These are phyloP conservation scores for Escallonia herrerae DNA, from an alignment of 129 eudicot genomes.

Conservation along the genomic window DNA sequence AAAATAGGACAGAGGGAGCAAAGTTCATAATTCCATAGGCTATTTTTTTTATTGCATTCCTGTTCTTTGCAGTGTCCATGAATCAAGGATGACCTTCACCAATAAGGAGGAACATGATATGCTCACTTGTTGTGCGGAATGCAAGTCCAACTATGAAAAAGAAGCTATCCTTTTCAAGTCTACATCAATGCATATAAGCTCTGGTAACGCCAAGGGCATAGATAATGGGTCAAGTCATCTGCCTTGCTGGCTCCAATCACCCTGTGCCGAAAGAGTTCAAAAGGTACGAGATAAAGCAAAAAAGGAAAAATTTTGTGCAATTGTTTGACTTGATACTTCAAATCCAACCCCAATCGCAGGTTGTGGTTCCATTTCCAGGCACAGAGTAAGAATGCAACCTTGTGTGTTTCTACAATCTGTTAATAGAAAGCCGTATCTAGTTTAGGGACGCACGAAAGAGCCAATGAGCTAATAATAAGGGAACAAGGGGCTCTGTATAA, in stretches of 20 bases:
- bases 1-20: too few relatives aligned
- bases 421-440: too few relatives aligned
- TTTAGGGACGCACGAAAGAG: too few relatives aligned
- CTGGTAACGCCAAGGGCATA: constrained; percentile 6
- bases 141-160: constrained; percentile 69
- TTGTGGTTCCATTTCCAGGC: too few relatives aligned
- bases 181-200: not conserved
- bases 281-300: constrained; percentile 29
- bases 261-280: constrained; percentile 18
- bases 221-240: constrained; percentile 27
- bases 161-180: constrained; percentile 35
- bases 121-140: constrained; percentile 62
- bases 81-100: constrained; percentile 36
- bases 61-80: constrained; percentile 44
- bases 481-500: too few relatives aligned
- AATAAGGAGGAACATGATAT: constrained; percentile 46
- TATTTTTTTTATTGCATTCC: constrained; percentile 1
- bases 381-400: too few relatives aligned
- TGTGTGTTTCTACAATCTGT: too few relatives aligned
- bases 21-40: not conserved
- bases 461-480: too few relatives aligned
- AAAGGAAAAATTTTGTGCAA: too few relatives aligned
- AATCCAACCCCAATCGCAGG: too few relatives aligned
- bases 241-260: constrained; percentile 71
- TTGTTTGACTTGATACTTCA: too few relatives aligned